These are phyloP conservation scores for Penicillium waksmanii DNA, from an alignment of 495 filamentous ascomycete genomes.

Conservation along the genomic window DNA sequence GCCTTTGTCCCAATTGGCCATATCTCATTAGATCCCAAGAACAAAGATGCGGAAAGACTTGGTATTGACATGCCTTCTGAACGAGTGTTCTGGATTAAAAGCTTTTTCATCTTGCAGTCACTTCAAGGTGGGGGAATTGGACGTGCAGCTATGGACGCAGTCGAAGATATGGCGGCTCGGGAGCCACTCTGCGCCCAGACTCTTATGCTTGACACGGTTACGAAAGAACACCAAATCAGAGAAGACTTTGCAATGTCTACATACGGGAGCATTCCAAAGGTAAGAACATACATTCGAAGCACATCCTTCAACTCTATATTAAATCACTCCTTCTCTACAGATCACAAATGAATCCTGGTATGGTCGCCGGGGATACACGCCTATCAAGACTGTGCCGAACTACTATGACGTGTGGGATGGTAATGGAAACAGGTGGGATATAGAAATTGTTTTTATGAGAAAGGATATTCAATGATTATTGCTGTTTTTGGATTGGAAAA, in stretches of 20 bases:
- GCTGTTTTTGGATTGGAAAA: too few relatives aligned
- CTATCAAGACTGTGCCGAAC: conserved; percentile 21
- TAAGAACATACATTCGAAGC: conserved; percentile 6
- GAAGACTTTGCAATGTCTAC: conserved; percentile 26
- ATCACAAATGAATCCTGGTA: conserved; percentile 25
- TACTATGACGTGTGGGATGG: conserved; percentile 17
- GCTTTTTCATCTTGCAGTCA: conserved; percentile 27
- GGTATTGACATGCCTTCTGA: conserved; percentile 22
- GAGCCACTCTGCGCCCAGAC: conserved; percentile 28
- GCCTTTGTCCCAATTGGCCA: conserved; percentile 34
- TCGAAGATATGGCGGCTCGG: conserved; percentile 29
- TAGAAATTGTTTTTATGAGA: conserved; percentile 30
- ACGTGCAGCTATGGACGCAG: conserved; percentile 32
- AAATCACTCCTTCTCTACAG: not conserved
- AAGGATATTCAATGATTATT: conserved; percentile 17
- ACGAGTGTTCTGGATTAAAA: conserved; percentile 33
- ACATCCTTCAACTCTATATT: not conserved
- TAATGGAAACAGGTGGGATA: conserved; percentile 27
- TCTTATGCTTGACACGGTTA: conserved; percentile 27
- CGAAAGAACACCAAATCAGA: conserved; percentile 20
- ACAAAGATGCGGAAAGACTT: conserved; percentile 19
- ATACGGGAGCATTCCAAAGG: conserved; percentile 25
- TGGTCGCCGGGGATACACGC: conserved; percentile 20
- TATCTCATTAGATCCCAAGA: conserved; percentile 32
- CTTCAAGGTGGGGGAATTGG: conserved; percentile 33